A percentile compares a stretch with the other conserved stretches of the same genome.
Evolutionary conservation across 345 rosid genomes (phyloP).

Genomic region (Camelina neglecta): DNA sequence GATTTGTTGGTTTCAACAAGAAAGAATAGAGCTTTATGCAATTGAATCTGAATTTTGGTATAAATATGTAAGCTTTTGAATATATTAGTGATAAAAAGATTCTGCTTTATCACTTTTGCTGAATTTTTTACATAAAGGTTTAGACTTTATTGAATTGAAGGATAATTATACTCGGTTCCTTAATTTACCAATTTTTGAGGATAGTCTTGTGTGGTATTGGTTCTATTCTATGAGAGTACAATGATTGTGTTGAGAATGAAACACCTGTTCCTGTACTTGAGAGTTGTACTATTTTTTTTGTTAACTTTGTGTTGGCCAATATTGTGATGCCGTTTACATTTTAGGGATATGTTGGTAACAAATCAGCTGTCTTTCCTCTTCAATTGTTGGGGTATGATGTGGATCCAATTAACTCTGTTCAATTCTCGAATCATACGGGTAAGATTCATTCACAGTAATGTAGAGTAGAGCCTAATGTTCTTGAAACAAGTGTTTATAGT

Average conservation of each 20-base stretch:
- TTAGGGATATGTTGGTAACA: slow-evolving; percentile 98
- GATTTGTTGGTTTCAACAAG: background rate
- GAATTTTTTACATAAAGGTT: background rate
- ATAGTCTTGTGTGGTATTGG: background rate
- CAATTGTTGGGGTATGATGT: slow-evolving; percentile 95
- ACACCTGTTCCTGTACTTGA: background rate
- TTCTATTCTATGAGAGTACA: background rate
- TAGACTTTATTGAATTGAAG: background rate
- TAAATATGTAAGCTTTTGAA: background rate
- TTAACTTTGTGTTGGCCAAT: background rate
- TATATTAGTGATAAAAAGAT: background rate
- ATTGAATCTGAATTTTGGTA: background rate
- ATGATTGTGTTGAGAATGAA: background rate
- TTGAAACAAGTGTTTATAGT: slow-evolving; percentile 34
- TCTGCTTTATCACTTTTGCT: background rate
- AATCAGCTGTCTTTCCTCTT: slow-evolving; percentile 95
- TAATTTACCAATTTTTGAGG: background rate
- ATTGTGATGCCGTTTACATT: background rate
- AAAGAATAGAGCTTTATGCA: background rate
- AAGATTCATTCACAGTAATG: slow-evolving; percentile 49
- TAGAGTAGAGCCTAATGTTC: slow-evolving; percentile 49
- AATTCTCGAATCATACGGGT: slow-evolving; percentile 99
- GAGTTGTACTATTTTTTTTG: background rate
- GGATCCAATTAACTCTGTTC: slow-evolving; percentile 96
- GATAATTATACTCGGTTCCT: background rate